These are phyloP conservation scores for Pouteria campechiana DNA, from an alignment of 179 eudicot species.

Conservation along the genomic window DNA sequence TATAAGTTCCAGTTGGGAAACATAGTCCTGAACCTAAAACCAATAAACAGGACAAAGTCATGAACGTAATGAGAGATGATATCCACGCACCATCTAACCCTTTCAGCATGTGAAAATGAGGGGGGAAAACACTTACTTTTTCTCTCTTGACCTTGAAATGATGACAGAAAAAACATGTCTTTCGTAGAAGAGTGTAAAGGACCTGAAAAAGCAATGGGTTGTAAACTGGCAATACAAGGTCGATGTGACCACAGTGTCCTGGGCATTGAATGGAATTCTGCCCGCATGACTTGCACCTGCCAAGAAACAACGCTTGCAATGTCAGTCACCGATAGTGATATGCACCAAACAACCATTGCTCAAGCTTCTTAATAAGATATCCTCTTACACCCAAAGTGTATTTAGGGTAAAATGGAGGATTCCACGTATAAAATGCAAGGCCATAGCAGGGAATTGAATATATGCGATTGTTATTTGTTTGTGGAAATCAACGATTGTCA, in stretches of 20 bases:
- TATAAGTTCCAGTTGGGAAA: slow-evolving; percentile 48
- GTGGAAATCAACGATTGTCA: no score
- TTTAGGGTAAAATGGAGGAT: no score
- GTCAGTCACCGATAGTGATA: no score
- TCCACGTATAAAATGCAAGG: no score
- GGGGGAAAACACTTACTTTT: slow-evolving; percentile 31
- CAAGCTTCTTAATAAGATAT: no score
- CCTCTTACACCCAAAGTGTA: no score
- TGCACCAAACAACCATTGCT: no score
- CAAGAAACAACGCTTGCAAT: neutral
- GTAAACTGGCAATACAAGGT: slow-evolving; percentile 52
- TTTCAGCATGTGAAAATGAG: neutral
- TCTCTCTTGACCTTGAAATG: slow-evolving; percentile 32
- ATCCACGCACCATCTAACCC: no score
- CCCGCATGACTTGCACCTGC: slow-evolving; percentile 87
- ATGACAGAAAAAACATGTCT: slow-evolving; percentile 68
- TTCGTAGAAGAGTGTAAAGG: slow-evolving; percentile 44
- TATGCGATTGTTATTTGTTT: no score
- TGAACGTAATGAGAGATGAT: no score
- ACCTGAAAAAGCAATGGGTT: slow-evolving; percentile 62
- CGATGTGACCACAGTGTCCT: slow-evolving; percentile 96
- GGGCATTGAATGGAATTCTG: slow-evolving; percentile 50
- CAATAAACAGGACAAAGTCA: no score
- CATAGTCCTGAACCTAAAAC: slow-evolving; percentile 46
- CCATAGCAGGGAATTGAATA: no score